phyloP scores from a whole-genome alignment of 129 eudicot genomes.

The Ambrosia artemisiifolia region DNA sequence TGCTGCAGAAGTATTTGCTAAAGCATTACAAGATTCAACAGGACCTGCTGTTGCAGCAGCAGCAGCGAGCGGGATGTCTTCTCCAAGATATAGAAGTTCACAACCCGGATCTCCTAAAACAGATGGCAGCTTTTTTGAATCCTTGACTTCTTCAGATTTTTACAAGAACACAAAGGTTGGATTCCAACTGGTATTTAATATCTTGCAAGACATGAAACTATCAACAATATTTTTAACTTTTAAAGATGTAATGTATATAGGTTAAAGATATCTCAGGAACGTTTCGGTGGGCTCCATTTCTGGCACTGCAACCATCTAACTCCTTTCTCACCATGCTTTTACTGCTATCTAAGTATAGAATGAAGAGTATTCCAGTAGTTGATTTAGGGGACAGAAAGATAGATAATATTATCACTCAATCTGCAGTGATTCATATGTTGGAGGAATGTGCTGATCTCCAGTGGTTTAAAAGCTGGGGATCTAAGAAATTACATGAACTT shows the following conservation, averaged over 20 bases:
- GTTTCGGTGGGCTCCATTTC: slow-evolving; percentile 97
- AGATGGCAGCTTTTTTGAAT: slow-evolving; percentile 74
- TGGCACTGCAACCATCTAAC: slow-evolving; percentile 82
- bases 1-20: slow-evolving; percentile 27
- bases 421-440: slow-evolving; percentile 93
- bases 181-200: not conserved
- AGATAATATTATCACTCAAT: slow-evolving; percentile 79
- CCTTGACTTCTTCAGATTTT: slow-evolving; percentile 78
- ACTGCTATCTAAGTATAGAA: slow-evolving; percentile 80
- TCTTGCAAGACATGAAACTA: not conserved
- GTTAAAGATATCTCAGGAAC: slow-evolving; percentile 89
- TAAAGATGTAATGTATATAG: slow-evolving; percentile 35
- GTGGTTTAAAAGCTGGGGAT: slow-evolving; percentile 93
- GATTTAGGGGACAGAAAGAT: slow-evolving; percentile 76
- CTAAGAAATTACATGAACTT: slow-evolving; percentile 68
- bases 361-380: slow-evolving; percentile 91
- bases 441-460: slow-evolving; percentile 87
- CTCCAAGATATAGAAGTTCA: slow-evolving; percentile 62
- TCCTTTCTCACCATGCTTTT: slow-evolving; percentile 84
- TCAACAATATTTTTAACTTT: not conserved
- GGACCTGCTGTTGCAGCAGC: slow-evolving; percentile 70
- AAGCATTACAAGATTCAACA: slow-evolving; percentile 35
- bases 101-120: slow-evolving; percentile 72
- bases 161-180: slow-evolving; percentile 78
- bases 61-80: slow-evolving; percentile 72